Evolutionary conservation across 805 yeast species (phyloP), one percentile per base, ranked within the genome.

Genomic region (Saccharomycopsis malanga): DNA sequence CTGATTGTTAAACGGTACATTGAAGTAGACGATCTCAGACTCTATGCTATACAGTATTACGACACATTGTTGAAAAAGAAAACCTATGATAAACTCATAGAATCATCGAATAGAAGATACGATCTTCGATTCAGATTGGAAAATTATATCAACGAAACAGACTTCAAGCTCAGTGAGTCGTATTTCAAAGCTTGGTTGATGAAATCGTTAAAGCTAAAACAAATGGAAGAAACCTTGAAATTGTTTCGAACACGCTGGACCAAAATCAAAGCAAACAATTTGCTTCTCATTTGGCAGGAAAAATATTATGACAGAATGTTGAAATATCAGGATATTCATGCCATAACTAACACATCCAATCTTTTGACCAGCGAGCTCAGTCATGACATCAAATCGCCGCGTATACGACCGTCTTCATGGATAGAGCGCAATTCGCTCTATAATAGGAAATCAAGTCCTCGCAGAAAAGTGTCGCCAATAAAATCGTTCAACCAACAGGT

Each of bases 211-310:
- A 45, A 48, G 34, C 18, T 51, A 4, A 43, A 41, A 20, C 54
- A 51, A 44, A 17, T 29, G 20, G 44, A 41, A 22, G 45, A 44
- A 21, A 18, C 48, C 1, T 20, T 37, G n/a, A 34, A 39, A 25
- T 38, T 39, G 18, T 50, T 50, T 17, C 17, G 3, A 4, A 20
- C 12, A 7, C 36, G 44, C 32, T 51, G 52, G 52, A 45, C 44
- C 25, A 46, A 42, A 25, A 24, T 35, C 17, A 41, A 42, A 42
- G 34, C 45, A 9, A 44, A 25, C 18, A 45, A 48, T 20, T 22
- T 47, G 14, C 44, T 51, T 14, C 27, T 29, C 23, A 39, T 51
- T 17, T 51, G 54, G 54, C 17, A 37, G 12, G 34, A 38, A 15
- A 48, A 48, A 14, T 25, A 20, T 30, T 34, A 38, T 34, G 48